Evolutionary conservation across 768 basidiomycete genomes (phyloP).

Genomic region (Neoboletus magnificus): DNA sequence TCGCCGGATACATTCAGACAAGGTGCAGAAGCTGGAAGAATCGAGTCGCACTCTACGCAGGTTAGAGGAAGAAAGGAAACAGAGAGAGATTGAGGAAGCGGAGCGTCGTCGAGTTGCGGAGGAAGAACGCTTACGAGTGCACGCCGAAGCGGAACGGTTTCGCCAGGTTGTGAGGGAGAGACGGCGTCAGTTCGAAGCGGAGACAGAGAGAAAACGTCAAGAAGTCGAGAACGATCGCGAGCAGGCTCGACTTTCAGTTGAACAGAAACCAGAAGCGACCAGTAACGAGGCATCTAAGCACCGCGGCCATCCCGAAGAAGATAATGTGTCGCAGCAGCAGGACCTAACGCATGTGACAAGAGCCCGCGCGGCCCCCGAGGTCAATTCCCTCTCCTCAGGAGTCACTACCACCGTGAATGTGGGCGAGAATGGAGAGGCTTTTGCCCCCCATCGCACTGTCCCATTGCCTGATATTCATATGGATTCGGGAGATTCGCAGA

Average conservation of each 20-base stretch:
- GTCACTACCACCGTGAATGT: not conserved
- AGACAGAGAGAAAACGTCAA: conserved; percentile 11
- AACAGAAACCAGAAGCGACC: conserved; percentile 7
- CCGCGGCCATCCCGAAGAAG: not conserved
- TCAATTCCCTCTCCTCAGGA: not conserved
- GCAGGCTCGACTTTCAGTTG: conserved; percentile 7
- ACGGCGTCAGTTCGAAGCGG: conserved; percentile 3
- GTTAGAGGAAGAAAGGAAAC: conserved; percentile 25
- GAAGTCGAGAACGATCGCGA: not conserved
- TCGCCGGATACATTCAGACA: conserved; percentile 18
- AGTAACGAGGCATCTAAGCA: conserved; percentile 1
- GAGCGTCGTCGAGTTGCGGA: conserved; percentile 14
- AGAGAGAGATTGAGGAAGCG: conserved; percentile 16
- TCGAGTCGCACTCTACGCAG: conserved; percentile 13
- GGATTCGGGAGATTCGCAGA: not conserved
- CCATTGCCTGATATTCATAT: not conserved
- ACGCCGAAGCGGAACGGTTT: conserved; percentile 11
- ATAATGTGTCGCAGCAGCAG: conserved; percentile 22
- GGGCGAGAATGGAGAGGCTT: not conserved
- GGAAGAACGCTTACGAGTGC: conserved; percentile 12
- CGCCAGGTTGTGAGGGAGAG: conserved; percentile 3
- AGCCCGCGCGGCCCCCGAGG: conserved; percentile 23
- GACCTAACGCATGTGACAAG: conserved; percentile 25
- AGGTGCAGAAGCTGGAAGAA: conserved; percentile 17
- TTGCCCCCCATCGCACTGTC: not conserved